Percentiles rank a stretch among this genome's conserved stretches.
Conservation (phyloP, 352 stramenopile genomes). For the Globisporangium cylindrosporum region DNA sequence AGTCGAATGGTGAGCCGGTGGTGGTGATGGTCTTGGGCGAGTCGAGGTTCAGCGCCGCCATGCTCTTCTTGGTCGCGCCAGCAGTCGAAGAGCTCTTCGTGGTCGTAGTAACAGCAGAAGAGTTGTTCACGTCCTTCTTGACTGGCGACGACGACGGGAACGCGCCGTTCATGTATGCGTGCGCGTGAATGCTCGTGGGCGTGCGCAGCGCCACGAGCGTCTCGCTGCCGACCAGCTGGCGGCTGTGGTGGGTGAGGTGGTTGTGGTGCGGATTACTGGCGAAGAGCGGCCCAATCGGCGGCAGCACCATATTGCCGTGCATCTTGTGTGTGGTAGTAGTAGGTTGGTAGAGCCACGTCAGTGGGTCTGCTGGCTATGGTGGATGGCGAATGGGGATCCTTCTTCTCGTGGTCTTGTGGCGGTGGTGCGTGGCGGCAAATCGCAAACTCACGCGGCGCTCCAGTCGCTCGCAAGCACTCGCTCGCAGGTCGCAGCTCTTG, state of each 20-base stretch:
- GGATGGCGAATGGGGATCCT: conserved; percentile 9
- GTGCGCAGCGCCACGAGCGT: conserved; percentile 39
- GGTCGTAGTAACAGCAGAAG: background rate
- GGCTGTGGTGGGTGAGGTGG: background rate
- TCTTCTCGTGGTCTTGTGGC: conserved; percentile 5
- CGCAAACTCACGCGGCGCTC: conserved; percentile 9
- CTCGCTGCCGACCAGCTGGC: conserved; percentile 31
- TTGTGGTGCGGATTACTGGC: conserved; percentile 16
- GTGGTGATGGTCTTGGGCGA: conserved; percentile 21
- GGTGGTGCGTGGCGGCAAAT: conserved; percentile 16
- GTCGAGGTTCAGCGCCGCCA: conserved; percentile 43
- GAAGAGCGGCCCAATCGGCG: conserved; percentile 57
- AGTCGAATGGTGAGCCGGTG: background rate
- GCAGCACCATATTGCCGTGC: conserved; percentile 50
- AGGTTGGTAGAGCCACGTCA: conserved; percentile 2
- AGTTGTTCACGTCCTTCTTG: conserved; percentile 36
- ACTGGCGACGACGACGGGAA: conserved; percentile 64
- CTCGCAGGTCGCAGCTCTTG: background rate
- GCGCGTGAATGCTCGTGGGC: conserved; percentile 47
- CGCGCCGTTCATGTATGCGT: conserved; percentile 22
- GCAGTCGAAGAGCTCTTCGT: background rate
- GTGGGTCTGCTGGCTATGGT: conserved; percentile 13
- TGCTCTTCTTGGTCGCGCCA: conserved; percentile 17
- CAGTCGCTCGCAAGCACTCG: background rate
- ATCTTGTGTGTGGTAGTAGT: conserved; percentile 20